Evolutionary conservation across 805 yeast species (phyloP), one percentile per base, ranked within the genome.

Genomic region (Ogataea haglerorum): DNA sequence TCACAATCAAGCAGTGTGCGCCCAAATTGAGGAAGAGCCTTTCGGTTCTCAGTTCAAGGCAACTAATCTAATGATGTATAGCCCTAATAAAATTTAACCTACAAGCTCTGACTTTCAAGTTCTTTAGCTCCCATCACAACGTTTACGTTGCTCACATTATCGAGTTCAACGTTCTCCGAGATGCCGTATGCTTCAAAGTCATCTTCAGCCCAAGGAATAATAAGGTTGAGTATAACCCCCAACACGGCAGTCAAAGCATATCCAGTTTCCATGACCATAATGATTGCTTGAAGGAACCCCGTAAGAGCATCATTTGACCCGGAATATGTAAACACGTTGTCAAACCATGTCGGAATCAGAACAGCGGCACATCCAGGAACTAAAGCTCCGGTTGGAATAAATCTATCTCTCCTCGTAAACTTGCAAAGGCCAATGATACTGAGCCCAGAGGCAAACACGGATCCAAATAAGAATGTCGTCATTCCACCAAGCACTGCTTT

Each of bases 401-500:
- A 75, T 52, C 80, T 63, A 57, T 75, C 80, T 63, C 80, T 66
- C 64, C 80, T 66, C 27, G 78, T 68, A 56, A 75, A 73, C 38
- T 75, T 73, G 30, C 76, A 70, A 33, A 73, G 59, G 14, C 78
- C 60, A 46, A 75, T 75, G 57, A 75, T 73, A 58, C 68, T 73
- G 37, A 75, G 61, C 58, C 80, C 80, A 12, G 79, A 73, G 21
- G 75, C 75, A 1, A 78, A 76, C 32, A 75, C 80, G 15, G 79
- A 70, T 16, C 76, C 69, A 64, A 74, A 75, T 37, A 75, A 58
- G 63, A 75, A 75, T 12, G 78, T 56, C 17, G 80, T 74, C 95
- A 88, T 85, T 50, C 96, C 96, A 48, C 96, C 96, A 44, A 88
- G 70, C 24, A 82, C 85, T 1, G 93, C 70, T 40, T 70, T 72